Evolutionary conservation across 192 early-diverging fungal species (phyloP), one percentile per base, ranked within the genome.

Genomic region (Coemansia sp.): DNA sequence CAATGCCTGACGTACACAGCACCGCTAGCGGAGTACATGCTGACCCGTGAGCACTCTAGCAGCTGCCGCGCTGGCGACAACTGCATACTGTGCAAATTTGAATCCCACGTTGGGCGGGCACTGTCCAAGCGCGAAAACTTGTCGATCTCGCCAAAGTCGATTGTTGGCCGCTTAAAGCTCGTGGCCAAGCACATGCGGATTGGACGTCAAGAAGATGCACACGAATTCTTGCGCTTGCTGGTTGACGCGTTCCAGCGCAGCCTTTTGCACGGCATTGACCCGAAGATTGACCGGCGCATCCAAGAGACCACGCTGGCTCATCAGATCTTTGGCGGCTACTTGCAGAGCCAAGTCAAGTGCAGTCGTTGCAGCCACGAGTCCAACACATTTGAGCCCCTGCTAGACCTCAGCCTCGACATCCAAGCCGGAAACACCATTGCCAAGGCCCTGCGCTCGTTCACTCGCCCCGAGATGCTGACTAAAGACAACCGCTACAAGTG

Each of bases 171-270:
- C 7, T 70, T 94, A 33, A 84, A 88, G 79, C 85, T 84, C 62
- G 88, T 97, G 18, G 91, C 92, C 47, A 90, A 88, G 70, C 90
- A 92, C 46, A 87, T 97, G 78, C 82, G 89, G 18, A 69, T 92
- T 5, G 93, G 93, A 12, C 79, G 91, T 22, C 95, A 97, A 74
- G 95, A 95, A 64, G 95, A 97, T 67, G 88, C 95, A 11, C 94
- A 97, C 70, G 95, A 97, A 78, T 95, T 95, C 69, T 81, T 94
- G 36, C 83, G 92, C 33, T 77, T 85, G 39, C 73, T 94, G 22
- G 64, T 94, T n/a, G 90, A 91, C 41, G 81, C 88, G 27, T 85
- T 92, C 47, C 90, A 93, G 74, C 90, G 90, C 66, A 84, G 79
- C 46, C 74, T 86, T 47, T 74, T 91, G 9, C 39, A 78, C 31